These are phyloP conservation scores for Cruciata laevipes DNA, from an alignment of 257 asterid species.

Conservation along the genomic window DNA sequence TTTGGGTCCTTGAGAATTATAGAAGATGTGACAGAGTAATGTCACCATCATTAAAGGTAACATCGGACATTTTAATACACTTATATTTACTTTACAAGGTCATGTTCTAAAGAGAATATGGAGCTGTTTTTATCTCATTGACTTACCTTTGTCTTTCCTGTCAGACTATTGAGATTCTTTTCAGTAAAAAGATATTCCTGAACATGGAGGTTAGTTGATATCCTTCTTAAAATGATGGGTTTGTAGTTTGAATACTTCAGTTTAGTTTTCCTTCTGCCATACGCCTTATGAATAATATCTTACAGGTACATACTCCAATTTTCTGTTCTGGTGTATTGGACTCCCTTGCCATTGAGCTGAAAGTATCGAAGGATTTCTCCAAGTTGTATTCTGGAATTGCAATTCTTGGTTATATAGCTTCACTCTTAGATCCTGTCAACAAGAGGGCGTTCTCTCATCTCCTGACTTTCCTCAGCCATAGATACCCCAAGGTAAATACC, in stretches of 20 bases:
- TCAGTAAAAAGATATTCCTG: constrained; percentile 71
- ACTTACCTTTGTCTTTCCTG: constrained; percentile 19
- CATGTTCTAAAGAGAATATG: not conserved
- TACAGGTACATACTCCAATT: constrained; percentile 54
- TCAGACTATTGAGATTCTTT: constrained; percentile 90
- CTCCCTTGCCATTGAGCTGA: constrained; percentile 59
- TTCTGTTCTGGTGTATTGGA: constrained; percentile 68
- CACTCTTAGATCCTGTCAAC: constrained; percentile 51
- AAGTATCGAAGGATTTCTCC: constrained; percentile 76
- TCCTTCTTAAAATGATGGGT: constrained; percentile 1
- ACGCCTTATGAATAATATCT: constrained; percentile 9
- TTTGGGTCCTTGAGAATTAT: constrained; percentile 74
- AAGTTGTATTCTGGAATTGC: constrained; percentile 81
- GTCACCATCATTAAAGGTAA: constrained; percentile 80
- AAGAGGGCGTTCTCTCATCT: constrained; percentile 57
- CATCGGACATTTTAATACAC: not conserved
- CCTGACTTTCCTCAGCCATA: constrained; percentile 62
- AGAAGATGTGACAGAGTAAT: constrained; percentile 73
- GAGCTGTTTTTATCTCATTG: not conserved
- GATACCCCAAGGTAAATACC: constrained; percentile 75
- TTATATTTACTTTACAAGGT: not conserved
- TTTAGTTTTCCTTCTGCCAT: not conserved
- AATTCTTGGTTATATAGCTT: constrained; percentile 78
- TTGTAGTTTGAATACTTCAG: not conserved
- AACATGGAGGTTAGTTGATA: constrained; percentile 70